Conservation (phyloP, 1,139 yeast species). For the Pichia cactophila region DNA sequence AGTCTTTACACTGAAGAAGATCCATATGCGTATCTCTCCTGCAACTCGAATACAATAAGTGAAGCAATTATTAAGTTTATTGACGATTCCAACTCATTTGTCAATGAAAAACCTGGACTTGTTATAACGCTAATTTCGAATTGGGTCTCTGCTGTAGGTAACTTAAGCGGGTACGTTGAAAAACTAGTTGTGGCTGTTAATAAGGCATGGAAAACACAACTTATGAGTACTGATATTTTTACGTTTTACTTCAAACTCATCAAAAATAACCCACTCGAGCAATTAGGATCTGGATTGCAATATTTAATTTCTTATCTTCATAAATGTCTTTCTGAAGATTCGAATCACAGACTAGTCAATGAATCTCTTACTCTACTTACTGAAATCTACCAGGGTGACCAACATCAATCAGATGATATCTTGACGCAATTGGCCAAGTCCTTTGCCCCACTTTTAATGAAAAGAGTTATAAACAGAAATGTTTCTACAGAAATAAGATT, state of each 20-base stretch:
- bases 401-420: slow-evolving; percentile 15
- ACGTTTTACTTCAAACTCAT: slow-evolving; percentile 29
- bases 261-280: slow-evolving; percentile 23
- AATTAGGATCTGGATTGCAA: slow-evolving; percentile 26
- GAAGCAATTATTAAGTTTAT: slow-evolving; percentile 6
- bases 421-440: slow-evolving; percentile 2
- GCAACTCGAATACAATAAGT: slow-evolving; percentile 13
- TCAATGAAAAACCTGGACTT: slow-evolving; percentile 2
- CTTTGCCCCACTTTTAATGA: slow-evolving; percentile 19
- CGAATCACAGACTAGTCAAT: slow-evolving; percentile 43
- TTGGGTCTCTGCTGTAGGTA: slow-evolving; percentile 20
- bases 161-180: slow-evolving; percentile 19
- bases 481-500: slow-evolving; percentile 47
- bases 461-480: slow-evolving; percentile 35
- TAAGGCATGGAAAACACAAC: slow-evolving; percentile 13
- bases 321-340: slow-evolving; percentile 34
- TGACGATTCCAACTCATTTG: background rate
- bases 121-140: slow-evolving; percentile 8
- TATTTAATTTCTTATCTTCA: slow-evolving; percentile 33
- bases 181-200: slow-evolving; percentile 14
- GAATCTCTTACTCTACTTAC: slow-evolving; percentile 43
- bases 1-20: slow-evolving; percentile 26
- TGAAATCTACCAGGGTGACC: slow-evolving; percentile 29
- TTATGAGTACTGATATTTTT: slow-evolving; percentile 24
- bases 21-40: slow-evolving; percentile 18